Base-by-base conservation (phyloP, 2,329 filamentous ascomycete genomes). In the Rasamsonia emersonii region DNA sequence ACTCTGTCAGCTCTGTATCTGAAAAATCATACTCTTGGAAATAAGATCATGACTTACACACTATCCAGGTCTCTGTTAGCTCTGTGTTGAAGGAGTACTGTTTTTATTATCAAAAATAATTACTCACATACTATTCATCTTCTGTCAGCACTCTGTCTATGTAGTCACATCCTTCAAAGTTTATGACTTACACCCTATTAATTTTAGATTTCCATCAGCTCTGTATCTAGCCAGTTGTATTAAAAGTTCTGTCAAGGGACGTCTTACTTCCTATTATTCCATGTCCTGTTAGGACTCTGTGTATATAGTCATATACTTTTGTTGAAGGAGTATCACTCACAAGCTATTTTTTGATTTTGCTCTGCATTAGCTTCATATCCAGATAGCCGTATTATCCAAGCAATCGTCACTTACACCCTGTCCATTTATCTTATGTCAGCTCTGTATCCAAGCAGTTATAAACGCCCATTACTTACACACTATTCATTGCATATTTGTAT, bases 401-500 rank as follows among this genome's bases (percentile, higher is more conserved):
- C n/a, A n/a, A 23, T 23, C 20, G 20, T 23, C 20, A 23, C 20
- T 23, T 23, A 23, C 20, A 23, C 20, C 8, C 20, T 23, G n/a
- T 23, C 20, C 20, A 23, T 23, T n/a, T 8, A 7, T 8, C n/a
- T 8, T 23, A n/a, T n/a, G 20, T 23, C 20, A 23, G n/a, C n/a
- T n/a, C 20, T 23, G 20, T 23, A 23, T 23, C n/a, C 20, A 23
- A n/a, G n/a, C n/a, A 23, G 20, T 23, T n/a, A 23, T n/a, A 23
- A 23, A 23, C n/a, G 20, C 8, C n/a, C 20, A 23, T 23, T n/a
- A 23, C 20, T 23, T 23, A 23, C 20, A 23, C 20, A 23, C 20
- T 23, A 23, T 23, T n/a, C 20, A 23, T 23, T n/a, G n/a, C 20
- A n/a, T 23, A 23, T 23, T n/a, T n/a, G 20, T 23, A n/a, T n/a